Base-by-base conservation (phyloP, 805 yeast species). In the Blastobotrys muscicola region DNA sequence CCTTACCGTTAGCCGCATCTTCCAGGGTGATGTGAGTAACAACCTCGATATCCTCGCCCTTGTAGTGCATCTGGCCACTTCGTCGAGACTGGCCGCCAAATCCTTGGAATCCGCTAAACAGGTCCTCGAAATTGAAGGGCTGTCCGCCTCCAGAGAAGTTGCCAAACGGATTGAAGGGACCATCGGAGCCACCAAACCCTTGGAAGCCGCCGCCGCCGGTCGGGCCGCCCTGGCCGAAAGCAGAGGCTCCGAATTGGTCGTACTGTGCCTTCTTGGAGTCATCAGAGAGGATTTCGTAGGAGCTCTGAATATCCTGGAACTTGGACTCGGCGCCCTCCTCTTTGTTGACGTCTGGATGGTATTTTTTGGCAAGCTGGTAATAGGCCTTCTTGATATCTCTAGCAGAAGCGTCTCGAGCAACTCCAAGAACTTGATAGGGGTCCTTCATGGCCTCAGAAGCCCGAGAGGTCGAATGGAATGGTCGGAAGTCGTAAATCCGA, bases 281-380 rank as follows among this genome's bases (percentile, higher is more conserved):
- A 60, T 87, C 94, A 37, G 86, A 79, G 57, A 92, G 70, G 32
- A 92, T 76, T 64, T 92, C 99, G 59, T 94, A 92, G 1, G 97
- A 94, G 50, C 84, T 92, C 59, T 90, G 97, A 51, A 92, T 75
- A 56, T 84, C 85, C 58, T 92, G 97, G 67, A 92, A 92, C 62
- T 79, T 79, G 58, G 78, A 76, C 55, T 90, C 95, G 0, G 97
- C 92, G 13, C 75, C 90, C 20, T 76, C 75, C 50, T 85, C 96
- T 64, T 90, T 92, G 64, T 90, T 92, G 37, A 92, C 85, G 67
- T 92, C 99, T 0, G 99, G 99, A 64, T 92, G 99, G 63, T 70
- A 87, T 61, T 90, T 76, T 64, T 92, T 92, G 11, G 97, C 98
- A 50, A 92, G 69, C 57, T 86, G 82, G 61, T 87, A 87, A 67